Conservation (phyloP, 2,329 filamentous ascomycete genomes). For the Diaporthe velutina region DNA sequence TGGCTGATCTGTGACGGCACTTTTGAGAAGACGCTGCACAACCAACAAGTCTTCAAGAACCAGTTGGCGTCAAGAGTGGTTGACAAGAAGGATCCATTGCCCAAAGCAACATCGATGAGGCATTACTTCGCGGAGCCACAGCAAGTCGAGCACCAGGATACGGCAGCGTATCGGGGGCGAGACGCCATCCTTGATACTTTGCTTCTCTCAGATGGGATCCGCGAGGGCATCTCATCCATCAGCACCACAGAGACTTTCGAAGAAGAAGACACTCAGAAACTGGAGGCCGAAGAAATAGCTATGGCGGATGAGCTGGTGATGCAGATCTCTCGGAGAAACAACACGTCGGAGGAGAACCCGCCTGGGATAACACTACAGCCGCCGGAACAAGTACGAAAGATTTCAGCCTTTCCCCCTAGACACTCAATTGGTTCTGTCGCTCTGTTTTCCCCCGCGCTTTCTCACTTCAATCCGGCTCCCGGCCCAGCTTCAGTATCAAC, state of each 20-base stretch:
- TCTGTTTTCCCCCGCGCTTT: neutral
- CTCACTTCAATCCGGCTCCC: neutral
- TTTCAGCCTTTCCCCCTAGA: neutral
- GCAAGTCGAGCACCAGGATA: constrained; percentile 62
- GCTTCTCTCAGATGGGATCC: constrained; percentile 51
- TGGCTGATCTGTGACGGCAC: constrained; percentile 83
- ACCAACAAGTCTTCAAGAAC: constrained; percentile 83
- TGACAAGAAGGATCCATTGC: constrained; percentile 83
- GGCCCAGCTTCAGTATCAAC: neutral
- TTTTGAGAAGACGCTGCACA: constrained; percentile 81
- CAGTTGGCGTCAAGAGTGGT: constrained; percentile 85
- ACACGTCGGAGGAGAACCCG: neutral
- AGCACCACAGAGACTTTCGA: constrained; percentile 80
- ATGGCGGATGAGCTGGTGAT: constrained; percentile 2
- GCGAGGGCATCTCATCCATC: constrained; percentile 65
- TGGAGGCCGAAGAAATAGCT: constrained; percentile 4
- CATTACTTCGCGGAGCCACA: constrained; percentile 73
- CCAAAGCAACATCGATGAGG: constrained; percentile 69
- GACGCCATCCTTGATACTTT: constrained; percentile 72
- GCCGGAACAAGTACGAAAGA: constrained; percentile 14
- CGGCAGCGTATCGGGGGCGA: constrained; percentile 68
- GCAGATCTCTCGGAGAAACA: constrained; percentile 1
- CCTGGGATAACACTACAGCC: neutral
- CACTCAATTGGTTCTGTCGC: neutral
- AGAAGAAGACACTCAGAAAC: constrained; percentile 65